Evolutionary conservation across 768 basidiomycete species (phyloP).

Genomic region (Suillus subaureus): DNA sequence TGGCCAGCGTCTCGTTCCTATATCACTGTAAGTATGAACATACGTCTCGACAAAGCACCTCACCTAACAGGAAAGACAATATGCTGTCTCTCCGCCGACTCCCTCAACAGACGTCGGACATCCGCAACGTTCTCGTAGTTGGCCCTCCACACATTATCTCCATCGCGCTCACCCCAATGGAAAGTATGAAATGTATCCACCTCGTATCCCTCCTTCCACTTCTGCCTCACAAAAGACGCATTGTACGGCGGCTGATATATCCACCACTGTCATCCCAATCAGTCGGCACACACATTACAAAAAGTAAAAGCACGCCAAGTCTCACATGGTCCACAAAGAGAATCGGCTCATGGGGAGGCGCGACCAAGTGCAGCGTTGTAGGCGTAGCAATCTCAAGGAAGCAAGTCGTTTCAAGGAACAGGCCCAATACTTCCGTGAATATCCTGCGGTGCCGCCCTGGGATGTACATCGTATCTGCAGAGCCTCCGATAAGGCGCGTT

Average conservation of each 20-base stretch:
- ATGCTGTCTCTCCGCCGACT: slow-evolving; percentile 43
- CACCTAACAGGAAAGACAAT: slow-evolving; percentile 23
- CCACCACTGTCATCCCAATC: slow-evolving; percentile 40
- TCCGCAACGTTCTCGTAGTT: slow-evolving; percentile 38
- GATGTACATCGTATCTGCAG: slow-evolving; percentile 51
- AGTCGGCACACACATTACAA: neutral
- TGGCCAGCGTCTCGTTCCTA: neutral
- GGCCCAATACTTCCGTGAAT: slow-evolving; percentile 44
- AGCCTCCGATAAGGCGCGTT: slow-evolving; percentile 48
- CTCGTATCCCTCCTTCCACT: slow-evolving; percentile 48
- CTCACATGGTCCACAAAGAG: slow-evolving; percentile 50
- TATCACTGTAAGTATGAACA: neutral
- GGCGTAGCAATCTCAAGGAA: slow-evolving; percentile 54
- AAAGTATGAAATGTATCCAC: slow-evolving; percentile 56
- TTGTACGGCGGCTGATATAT: slow-evolving; percentile 50
- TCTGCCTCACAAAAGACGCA: slow-evolving; percentile 45
- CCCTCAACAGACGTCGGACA: slow-evolving; percentile 36
- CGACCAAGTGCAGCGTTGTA: slow-evolving; percentile 45
- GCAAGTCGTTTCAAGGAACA: slow-evolving; percentile 49
- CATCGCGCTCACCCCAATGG: slow-evolving; percentile 46
- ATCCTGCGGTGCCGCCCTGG: slow-evolving; percentile 41
- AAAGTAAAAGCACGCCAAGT: neutral
- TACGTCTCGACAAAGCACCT: neutral
- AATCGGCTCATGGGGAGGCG: slow-evolving; percentile 42
- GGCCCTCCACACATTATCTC: slow-evolving; percentile 38